phyloP scores from a whole-genome alignment of 495 filamentous ascomycete species.

The Lasiosphaeria hispida region DNA sequence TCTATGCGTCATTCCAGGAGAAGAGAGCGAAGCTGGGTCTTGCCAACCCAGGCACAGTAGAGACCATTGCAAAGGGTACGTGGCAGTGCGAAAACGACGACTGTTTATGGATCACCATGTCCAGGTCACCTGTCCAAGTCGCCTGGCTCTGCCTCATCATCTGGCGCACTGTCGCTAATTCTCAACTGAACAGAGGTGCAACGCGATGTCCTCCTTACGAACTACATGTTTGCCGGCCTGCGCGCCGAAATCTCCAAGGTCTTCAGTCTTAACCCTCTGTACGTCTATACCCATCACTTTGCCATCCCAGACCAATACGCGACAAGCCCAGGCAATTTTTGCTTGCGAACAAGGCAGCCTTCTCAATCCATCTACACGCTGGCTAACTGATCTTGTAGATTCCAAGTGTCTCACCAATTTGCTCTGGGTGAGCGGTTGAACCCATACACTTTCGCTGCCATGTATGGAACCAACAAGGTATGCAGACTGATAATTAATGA shows the following conservation, averaged over 20 bases:
- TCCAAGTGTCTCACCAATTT: slow-evolving; percentile 96
- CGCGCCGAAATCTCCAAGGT: slow-evolving; percentile 94
- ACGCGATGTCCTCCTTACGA: slow-evolving; percentile 90
- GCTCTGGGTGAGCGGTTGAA: slow-evolving; percentile 86
- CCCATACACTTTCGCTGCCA: slow-evolving; percentile 89
- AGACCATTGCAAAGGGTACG: slow-evolving; percentile 70
- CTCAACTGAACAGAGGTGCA: slow-evolving; percentile 63
- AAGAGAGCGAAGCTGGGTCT: slow-evolving; percentile 83
- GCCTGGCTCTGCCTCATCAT: neutral
- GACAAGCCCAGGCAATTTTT: neutral
- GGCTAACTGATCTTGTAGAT: slow-evolving; percentile 37
- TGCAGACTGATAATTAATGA: slow-evolving; percentile 25
- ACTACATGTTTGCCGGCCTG: slow-evolving; percentile 92
- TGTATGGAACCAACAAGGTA: slow-evolving; percentile 91
- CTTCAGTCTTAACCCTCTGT: slow-evolving; percentile 81
- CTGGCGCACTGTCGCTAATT: slow-evolving; percentile 17
- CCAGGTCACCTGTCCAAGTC: neutral
- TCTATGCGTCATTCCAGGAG: slow-evolving; percentile 78
- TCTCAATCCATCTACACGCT: no score
- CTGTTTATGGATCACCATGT: neutral
- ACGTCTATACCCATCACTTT: slow-evolving; percentile 13
- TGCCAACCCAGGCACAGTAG: slow-evolving; percentile 86
- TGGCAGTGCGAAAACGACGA: neutral
- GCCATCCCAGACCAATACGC: neutral
- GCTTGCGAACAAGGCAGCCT: no score